A percentile compares a stretch with the other conserved stretches of the same genome.
phyloP scores from a whole-genome alignment of 768 basidiomycete genomes.

The Cytidiella melzeri region DNA sequence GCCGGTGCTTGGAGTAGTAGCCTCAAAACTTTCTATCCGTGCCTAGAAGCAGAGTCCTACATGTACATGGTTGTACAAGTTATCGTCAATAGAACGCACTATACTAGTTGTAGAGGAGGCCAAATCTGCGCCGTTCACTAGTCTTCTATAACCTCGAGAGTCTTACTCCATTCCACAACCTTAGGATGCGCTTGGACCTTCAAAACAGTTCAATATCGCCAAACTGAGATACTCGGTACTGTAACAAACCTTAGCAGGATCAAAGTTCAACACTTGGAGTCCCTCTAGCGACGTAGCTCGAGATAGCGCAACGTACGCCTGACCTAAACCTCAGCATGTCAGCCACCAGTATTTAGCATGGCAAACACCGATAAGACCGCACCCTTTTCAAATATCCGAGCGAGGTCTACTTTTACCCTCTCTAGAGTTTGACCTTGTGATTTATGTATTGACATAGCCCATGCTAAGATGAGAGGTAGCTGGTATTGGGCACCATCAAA shows the following conservation, averaged over 20 bases:
- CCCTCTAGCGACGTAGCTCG: conserved; percentile 84
- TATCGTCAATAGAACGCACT: background rate
- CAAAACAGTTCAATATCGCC: background rate
- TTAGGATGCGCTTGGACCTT: conserved; percentile 71
- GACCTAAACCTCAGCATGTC: conserved; percentile 42
- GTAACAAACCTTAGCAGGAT: conserved; percentile 55
- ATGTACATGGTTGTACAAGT: background rate
- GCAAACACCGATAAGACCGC: conserved; percentile 12
- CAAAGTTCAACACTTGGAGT: conserved; percentile 79
- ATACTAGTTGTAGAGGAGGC: background rate
- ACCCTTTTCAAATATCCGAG: conserved; percentile 92
- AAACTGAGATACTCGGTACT: background rate
- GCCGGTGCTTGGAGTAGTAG: too few relatives aligned
- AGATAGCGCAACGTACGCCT: conserved; percentile 88
- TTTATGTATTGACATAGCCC: conserved; percentile 99
- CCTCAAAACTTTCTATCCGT: too few relatives aligned
- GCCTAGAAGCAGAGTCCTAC: background rate
- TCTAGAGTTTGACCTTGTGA: conserved; percentile 96
- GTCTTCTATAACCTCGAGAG: conserved; percentile 44
- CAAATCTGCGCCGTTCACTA: background rate
- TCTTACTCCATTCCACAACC: conserved; percentile 67
- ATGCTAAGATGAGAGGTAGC: conserved; percentile 85
- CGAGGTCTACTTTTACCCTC: conserved; percentile 90
- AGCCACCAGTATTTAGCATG: background rate
- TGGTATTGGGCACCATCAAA: conserved; percentile 23